Evolutionary conservation across 768 basidiomycete genomes (phyloP).

Genomic region (Rickenella mellea): DNA sequence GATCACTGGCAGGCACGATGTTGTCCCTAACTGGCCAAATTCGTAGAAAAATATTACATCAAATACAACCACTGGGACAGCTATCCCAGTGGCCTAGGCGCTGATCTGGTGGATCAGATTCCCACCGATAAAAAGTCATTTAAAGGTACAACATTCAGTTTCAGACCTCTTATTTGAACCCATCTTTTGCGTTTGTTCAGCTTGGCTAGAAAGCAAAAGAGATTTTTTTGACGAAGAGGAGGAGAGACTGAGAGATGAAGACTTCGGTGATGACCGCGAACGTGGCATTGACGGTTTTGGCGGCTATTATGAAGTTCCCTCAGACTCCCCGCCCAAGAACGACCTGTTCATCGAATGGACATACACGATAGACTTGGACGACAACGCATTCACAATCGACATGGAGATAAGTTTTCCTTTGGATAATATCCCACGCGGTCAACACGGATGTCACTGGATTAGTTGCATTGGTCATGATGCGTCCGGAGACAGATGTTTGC

Average conservation of each 20-base stretch:
- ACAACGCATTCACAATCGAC: slow-evolving; percentile 16
- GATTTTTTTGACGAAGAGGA: slow-evolving; percentile 6
- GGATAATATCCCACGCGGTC: slow-evolving; percentile 4
- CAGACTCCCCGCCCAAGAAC: slow-evolving; percentile 6
- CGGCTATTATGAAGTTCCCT: background rate
- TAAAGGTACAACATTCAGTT: background rate
- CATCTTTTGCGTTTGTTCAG: background rate
- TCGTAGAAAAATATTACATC: slow-evolving; percentile 10
- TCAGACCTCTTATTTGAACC: background rate
- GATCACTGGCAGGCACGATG: background rate
- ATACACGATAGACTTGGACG: slow-evolving; percentile 21
- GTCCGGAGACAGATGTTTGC: background rate
- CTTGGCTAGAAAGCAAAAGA: slow-evolving; percentile 9
- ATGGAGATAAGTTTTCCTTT: slow-evolving; percentile 4
- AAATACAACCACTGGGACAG: slow-evolving; percentile 13
- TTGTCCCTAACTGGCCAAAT: background rate
- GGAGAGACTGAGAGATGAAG: slow-evolving; percentile 2
- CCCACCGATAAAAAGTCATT: slow-evolving; percentile 10
- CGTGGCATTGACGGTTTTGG: background rate
- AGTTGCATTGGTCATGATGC: background rate
- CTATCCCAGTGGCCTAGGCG: slow-evolving; percentile 16
- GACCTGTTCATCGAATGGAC: slow-evolving; percentile 19
- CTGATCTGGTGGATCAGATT: slow-evolving; percentile 12
- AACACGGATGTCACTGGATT: background rate
- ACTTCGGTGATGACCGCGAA: background rate